A percentile compares a stretch with the other conserved stretches of the same genome.
These are phyloP conservation scores for Favolaschia claudopus DNA, from an alignment of 768 basidiomycete genomes.

Conservation along the genomic window DNA sequence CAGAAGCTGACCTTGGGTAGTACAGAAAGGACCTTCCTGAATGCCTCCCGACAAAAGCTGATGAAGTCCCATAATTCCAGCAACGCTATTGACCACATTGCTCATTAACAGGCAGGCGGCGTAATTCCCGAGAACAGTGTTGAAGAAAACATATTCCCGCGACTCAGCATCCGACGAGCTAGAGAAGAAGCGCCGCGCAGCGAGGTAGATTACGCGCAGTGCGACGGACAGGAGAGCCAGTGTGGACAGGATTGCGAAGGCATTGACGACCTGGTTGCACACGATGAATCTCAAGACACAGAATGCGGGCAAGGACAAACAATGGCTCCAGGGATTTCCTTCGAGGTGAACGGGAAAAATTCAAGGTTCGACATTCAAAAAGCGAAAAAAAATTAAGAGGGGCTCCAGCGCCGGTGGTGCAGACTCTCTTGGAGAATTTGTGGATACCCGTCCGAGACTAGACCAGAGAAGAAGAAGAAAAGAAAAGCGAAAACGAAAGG, in stretches of 20 bases:
- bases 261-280: slow-evolving; percentile 50
- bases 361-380: slow-evolving; percentile 18
- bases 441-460: slow-evolving; percentile 24
- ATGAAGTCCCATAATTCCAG: slow-evolving; percentile 61
- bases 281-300: not conserved
- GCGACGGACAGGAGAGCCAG: slow-evolving; percentile 60
- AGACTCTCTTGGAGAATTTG: slow-evolving; percentile 33
- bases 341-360: slow-evolving; percentile 40
- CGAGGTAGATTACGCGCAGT: slow-evolving; percentile 57
- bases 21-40: slow-evolving; percentile 62
- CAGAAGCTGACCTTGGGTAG: slow-evolving; percentile 59
- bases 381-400: slow-evolving; percentile 21
- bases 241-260: slow-evolving; percentile 62
- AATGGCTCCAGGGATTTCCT: slow-evolving; percentile 45
- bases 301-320: slow-evolving; percentile 35
- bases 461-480: slow-evolving; percentile 13
- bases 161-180: slow-evolving; percentile 33
- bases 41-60: slow-evolving; percentile 58
- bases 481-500: slow-evolving; percentile 30
- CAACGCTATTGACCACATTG: slow-evolving; percentile 59
- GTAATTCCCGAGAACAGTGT: slow-evolving; percentile 75
- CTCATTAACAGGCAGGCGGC: slow-evolving; percentile 67
- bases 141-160: slow-evolving; percentile 68
- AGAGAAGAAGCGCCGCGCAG: slow-evolving; percentile 40
- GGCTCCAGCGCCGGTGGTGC: slow-evolving; percentile 25